Base-by-base conservation (phyloP, 495 filamentous ascomycete genomes). In the Recurvomyces mirabilis region DNA sequence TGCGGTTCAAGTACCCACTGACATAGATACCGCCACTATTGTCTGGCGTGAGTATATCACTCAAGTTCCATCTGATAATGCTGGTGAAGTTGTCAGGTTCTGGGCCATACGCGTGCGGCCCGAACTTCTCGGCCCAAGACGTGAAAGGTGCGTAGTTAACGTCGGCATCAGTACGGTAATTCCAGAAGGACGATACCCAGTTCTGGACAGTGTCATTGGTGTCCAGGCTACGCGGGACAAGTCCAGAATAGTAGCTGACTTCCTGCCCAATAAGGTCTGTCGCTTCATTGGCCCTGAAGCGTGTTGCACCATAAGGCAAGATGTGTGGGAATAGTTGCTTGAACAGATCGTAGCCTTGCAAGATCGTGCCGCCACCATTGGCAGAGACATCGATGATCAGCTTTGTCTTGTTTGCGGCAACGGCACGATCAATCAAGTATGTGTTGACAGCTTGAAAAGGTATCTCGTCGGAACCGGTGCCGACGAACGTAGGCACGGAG, bases 311-410 rank as follows among this genome's bases (percentile, higher is more conserved):
- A 43, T 68, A 70, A 1, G 64, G 67, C 13, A 64, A 53, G 7
- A 66, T 61, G 1, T 60, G 38, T 1, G 68, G 68, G 23, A 53
- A 53, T n/a, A 53, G 51, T 28, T 44, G 67, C 52, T 64, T 68
- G 57, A 75, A 75, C 5, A 63, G 57, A 46, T 72, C 70, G 31
- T 67, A 67, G 6, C 62, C 66, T 4, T 63, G 60, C 21, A 66
- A 44, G 30, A 73, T 62, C 23, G 54, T 59, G 13, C 60, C 60
- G 12, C 60, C 60, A 17, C 50, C 60, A 31, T 63, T 63, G 20
- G 55, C 60, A 18, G 49, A 51, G 10, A 63, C 39, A 25, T 63
- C 60, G 29, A 63, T 60, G 40, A 63, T 58, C 25, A 63, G 45
- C 32, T 63, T 63, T 0, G 39, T 57, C 51, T 63, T 63, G 43